Evolutionary conservation across 805 yeast genomes (phyloP), one percentile per base, ranked within the genome.

Genomic region (Candida silvicultrix): DNA sequence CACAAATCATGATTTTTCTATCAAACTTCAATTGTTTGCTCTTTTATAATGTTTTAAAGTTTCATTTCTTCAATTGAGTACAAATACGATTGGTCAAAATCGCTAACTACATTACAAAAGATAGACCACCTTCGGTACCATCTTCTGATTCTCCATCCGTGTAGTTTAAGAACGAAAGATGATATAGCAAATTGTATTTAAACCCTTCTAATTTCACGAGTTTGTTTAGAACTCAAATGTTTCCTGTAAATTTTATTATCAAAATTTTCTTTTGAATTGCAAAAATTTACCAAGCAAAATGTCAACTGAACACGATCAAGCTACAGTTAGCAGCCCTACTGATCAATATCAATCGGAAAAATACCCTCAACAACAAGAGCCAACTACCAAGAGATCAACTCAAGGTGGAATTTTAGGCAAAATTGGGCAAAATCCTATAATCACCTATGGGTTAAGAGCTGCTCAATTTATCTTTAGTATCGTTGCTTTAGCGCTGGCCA

Each of bases 401-500:
- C 4, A n/a, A 22, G 41, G 41, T 28, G 19, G 40, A 19, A 11
- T 23, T 9, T 15, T 28, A 22, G 41, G 38, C 9, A 41, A 38
- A 23, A 38, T 42, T 21, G 41, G 48, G 16, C 40, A 41, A 4
- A 52, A 47, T 15, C 49, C 52, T 4, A 16, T 40, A 10, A 19
- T 51, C 8, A 45, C 51, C 11, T 55, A 50, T 46, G 48, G 40
- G 1, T 31, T 56, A 3, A 49, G 64, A 40, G 44, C 52, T 12
- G 25, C 52, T 5, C 62, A 68, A 45, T 56, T 63, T 20, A 50
- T 57, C 9, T 54, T 58, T 28, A 55, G 63, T 8, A 55, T 55
- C 16, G 40, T 67, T 15, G 57, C 65, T 0, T 52, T 67, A 46
- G 66, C 65, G 0, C 45, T 63, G 15, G 54, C 67, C 1, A 50